Base-by-base conservation (phyloP, 2,329 filamentous ascomycete species). In the Magnaporthales sp. region DNA sequence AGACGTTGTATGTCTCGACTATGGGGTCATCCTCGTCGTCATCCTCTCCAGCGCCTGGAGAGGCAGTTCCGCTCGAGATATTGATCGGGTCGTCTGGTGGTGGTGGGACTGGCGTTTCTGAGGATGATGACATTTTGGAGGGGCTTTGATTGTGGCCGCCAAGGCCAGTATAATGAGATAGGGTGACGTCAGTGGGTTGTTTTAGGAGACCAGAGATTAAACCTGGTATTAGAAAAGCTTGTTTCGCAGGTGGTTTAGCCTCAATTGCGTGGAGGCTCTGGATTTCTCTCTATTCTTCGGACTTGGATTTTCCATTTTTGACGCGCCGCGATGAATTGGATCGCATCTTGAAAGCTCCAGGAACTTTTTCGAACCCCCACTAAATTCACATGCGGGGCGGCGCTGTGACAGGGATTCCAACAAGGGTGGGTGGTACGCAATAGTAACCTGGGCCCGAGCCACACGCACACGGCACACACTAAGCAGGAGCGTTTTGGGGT, bases 1-100 rank as follows among this genome's bases (percentile, higher is more conserved):
- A 94, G 77, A 98, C 87, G 74, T 92, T 86, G 84, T 97, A 98
- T 69, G 85, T 87, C 58, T 88, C 84, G 66, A 90, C 83, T 70
- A 93, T 83, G 66, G 91, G 90, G 73, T 93, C 91, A 24, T 84
- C 77, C 62, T 87, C 84, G 60, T 77, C 74, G 24, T 63, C 63
- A 15, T 65, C 64, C 4, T 13, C 9, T 7, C 24, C 19, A n/a
- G 46, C 11, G 29, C 30, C 29, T 15, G 30, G 27, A 27, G 46
- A 31, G 51, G n/a, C n/a, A 29, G 29, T 29, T 13, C 46, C 26
- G 46, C 46, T 30, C 22, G 26, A 51, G 46, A 54, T 51, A 27
- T 32, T n/a, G 64, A 64, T 46, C 24, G 19, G n/a, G 64, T 60
- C 26, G 46, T 65, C 24, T 19, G 62, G 10, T 26, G 38, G 31